Evolutionary conservation across 1,284 basidiomycete genomes (phyloP).

Genomic region (Quambalaria eucalypti): DNA sequence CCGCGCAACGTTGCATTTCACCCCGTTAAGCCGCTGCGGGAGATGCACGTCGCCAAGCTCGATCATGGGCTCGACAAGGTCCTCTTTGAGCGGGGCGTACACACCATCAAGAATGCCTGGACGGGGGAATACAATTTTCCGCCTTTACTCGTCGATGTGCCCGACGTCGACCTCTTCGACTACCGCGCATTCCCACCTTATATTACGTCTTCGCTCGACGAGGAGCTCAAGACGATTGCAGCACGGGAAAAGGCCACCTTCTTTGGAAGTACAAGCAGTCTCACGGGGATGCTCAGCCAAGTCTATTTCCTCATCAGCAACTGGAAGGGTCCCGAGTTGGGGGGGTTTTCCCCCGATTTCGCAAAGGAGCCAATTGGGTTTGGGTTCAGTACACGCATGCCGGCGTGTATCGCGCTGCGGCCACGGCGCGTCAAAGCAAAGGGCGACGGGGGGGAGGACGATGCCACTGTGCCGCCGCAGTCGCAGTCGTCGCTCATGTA

Average conservation of each 20-base stretch:
- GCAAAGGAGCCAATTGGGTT: slow-evolving; percentile 59
- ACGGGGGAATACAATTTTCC: slow-evolving; percentile 80
- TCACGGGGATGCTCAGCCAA: slow-evolving; percentile 73
- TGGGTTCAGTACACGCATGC: slow-evolving; percentile 71
- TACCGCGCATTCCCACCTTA: slow-evolving; percentile 72
- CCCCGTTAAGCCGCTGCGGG: slow-evolving; percentile 28
- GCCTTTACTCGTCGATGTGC: slow-evolving; percentile 62
- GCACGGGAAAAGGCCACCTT: slow-evolving; percentile 58
- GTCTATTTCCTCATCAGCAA: slow-evolving; percentile 62
- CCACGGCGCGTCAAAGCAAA: slow-evolving; percentile 44
- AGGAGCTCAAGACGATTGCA: slow-evolving; percentile 62
- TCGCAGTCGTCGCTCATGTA: slow-evolving; percentile 52
- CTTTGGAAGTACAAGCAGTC: slow-evolving; percentile 83
- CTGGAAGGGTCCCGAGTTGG: slow-evolving; percentile 39
- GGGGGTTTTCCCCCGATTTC: slow-evolving; percentile 52
- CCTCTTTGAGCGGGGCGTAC: slow-evolving; percentile 63
- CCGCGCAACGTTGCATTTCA: neutral
- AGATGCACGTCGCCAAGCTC: slow-evolving; percentile 58
- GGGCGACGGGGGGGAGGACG: slow-evolving; percentile 43
- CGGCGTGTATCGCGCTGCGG: slow-evolving; percentile 60
- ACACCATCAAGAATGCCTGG: slow-evolving; percentile 78
- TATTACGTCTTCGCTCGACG: slow-evolving; percentile 69
- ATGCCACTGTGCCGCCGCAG: neutral
- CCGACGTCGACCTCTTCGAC: slow-evolving; percentile 78
- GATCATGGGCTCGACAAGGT: slow-evolving; percentile 66